A percentile compares a stretch with the other conserved stretches of the same genome.
phyloP scores from a whole-genome alignment of 805 yeast genomes.

The Saturnispora gosingensis region DNA sequence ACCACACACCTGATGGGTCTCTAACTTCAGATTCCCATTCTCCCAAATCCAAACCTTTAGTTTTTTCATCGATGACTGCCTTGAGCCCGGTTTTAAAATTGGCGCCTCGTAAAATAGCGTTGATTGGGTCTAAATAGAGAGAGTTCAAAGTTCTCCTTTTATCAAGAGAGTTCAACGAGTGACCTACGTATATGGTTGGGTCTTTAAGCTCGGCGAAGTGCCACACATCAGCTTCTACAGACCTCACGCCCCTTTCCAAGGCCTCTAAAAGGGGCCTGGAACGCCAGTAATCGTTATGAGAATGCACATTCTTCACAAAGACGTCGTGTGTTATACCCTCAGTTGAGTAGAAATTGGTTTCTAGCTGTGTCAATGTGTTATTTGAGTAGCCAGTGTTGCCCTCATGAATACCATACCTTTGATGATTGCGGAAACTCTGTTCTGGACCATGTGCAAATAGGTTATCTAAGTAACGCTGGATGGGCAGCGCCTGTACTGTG shows the following conservation, averaged over 20 bases:
- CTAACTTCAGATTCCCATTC: constrained; percentile 5
- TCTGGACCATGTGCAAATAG: background rate
- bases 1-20: constrained; percentile 21
- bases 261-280: constrained; percentile 39
- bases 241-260: constrained; percentile 35
- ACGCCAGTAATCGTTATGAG: constrained; percentile 55
- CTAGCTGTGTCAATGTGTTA: background rate
- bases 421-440: background rate
- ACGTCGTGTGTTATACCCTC: constrained; percentile 20
- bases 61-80: constrained; percentile 14
- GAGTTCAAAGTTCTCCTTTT: constrained; percentile 36
- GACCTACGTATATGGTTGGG: constrained; percentile 49
- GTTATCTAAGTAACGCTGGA: background rate
- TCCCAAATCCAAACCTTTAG: background rate
- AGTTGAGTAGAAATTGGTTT: constrained; percentile 4
- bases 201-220: constrained; percentile 26
- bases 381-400: background rate
- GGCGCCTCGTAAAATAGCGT: constrained; percentile 36
- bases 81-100: constrained; percentile 27
- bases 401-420: background rate
- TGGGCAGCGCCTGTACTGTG: constrained; percentile 5
- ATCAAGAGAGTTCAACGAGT: constrained; percentile 39
- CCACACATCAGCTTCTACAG: constrained; percentile 53
- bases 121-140: constrained; percentile 48
- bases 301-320: constrained; percentile 32